phyloP scores from a whole-genome alignment of 768 basidiomycete species.

The Cystofilobasidium macerans region DNA sequence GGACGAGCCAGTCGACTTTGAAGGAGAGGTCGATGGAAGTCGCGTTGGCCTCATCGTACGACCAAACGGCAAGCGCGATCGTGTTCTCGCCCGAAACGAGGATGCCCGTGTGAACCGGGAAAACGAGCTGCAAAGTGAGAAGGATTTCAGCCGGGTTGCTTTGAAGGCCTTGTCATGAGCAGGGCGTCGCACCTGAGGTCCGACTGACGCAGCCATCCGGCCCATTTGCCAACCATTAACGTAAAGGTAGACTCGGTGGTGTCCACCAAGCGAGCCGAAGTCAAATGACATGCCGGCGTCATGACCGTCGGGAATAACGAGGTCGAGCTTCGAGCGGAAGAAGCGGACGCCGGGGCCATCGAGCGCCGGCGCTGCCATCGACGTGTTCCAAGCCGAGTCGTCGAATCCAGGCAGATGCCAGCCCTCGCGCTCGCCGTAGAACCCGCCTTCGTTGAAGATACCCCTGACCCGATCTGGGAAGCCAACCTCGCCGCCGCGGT shows the following conservation, averaged over 20 bases:
- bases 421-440: slow-evolving; percentile 13
- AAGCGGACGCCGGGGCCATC: not conserved
- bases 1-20: not conserved
- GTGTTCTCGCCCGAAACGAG: slow-evolving; percentile 4
- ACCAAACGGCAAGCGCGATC: slow-evolving; percentile 7
- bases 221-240: slow-evolving; percentile 15
- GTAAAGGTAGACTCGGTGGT: not conserved
- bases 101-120: slow-evolving; percentile 12
- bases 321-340: slow-evolving; percentile 4
- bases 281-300: not conserved
- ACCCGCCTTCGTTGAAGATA: slow-evolving; percentile 7
- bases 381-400: slow-evolving; percentile 4
- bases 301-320: not conserved
- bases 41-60: not conserved
- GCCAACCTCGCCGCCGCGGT: slow-evolving; percentile 9
- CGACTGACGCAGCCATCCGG: not conserved
- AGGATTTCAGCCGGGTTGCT: not conserved
- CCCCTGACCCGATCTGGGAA: slow-evolving; percentile 1
- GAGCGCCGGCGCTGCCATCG: not conserved
- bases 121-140: not conserved
- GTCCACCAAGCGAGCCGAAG: not conserved
- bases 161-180: not conserved
- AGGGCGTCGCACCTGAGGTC: not conserved
- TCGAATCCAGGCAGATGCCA: slow-evolving; percentile 12
- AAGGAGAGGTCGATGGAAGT: slow-evolving; percentile 5